These are phyloP conservation scores for Ascochyta pisi DNA, from an alignment of 2,329 filamentous ascomycete genomes.

Conservation along the genomic window DNA sequence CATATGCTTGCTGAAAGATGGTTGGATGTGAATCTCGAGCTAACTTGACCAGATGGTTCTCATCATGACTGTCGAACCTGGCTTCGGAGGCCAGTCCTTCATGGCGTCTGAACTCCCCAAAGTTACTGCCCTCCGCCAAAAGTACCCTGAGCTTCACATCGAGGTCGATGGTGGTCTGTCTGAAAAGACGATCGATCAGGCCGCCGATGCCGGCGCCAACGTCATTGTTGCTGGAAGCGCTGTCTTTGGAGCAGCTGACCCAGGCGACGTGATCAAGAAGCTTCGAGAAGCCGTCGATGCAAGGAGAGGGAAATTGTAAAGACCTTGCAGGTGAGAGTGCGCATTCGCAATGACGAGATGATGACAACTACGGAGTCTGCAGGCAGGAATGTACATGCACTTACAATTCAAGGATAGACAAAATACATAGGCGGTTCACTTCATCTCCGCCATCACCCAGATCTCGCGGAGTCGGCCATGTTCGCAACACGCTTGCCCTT, in stretches of 20 bases:
- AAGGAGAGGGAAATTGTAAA: slow-evolving; percentile 50
- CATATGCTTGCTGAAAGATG: neutral
- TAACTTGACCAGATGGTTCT: slow-evolving; percentile 80
- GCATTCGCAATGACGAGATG: neutral
- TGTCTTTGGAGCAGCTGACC: slow-evolving; percentile 91
- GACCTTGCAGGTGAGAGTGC: slow-evolving; percentile 4
- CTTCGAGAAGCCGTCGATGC: slow-evolving; percentile 81
- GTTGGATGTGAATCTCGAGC: neutral
- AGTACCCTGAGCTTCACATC: slow-evolving; percentile 92
- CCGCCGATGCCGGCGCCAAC: slow-evolving; percentile 93
- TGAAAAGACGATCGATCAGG: slow-evolving; percentile 87
- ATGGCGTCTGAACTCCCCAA: slow-evolving; percentile 97
- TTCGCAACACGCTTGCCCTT: neutral
- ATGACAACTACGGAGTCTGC: slow-evolving; percentile 1
- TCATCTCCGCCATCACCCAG: neutral
- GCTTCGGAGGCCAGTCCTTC: slow-evolving; percentile 98
- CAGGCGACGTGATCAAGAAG: slow-evolving; percentile 82
- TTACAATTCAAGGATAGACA: slow-evolving; percentile 11
- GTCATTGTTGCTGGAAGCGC: slow-evolving; percentile 97
- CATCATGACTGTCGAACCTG: slow-evolving; percentile 97
- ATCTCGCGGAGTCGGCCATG: neutral
- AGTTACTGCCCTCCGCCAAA: slow-evolving; percentile 79
- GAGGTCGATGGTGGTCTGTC: slow-evolving; percentile 95
- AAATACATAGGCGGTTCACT: slow-evolving; percentile 10
- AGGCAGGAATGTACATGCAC: neutral